phyloP scores from a whole-genome alignment of 2,329 filamentous ascomycete species.

The Trichoderma endophyticum region DNA sequence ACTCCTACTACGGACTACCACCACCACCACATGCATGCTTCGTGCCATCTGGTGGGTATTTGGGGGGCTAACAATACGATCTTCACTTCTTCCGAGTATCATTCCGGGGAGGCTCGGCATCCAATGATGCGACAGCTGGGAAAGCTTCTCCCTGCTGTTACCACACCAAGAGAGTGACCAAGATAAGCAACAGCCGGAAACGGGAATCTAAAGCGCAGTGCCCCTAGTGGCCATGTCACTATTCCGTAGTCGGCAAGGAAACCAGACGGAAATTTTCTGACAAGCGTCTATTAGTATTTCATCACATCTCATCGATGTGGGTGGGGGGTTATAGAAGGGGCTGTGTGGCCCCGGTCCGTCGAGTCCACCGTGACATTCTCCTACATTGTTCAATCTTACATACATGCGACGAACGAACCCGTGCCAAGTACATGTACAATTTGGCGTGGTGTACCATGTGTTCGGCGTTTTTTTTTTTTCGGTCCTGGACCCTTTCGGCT shows the following conservation, averaged over 20 bases:
- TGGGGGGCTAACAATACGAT: background rate
- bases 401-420: conserved; percentile 15
- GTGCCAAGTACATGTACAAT: background rate
- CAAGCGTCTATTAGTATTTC: conserved; percentile 14
- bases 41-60: background rate
- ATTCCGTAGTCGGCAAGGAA: conserved; percentile 12
- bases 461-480: background rate
- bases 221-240: conserved; percentile 9
- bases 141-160: background rate
- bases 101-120: conserved; percentile 8
- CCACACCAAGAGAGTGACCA: background rate
- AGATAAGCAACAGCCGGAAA: conserved; percentile 17
- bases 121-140: conserved; percentile 1
- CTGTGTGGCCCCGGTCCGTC: background rate
- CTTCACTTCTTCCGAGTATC: conserved; percentile 7
- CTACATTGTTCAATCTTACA: conserved; percentile 17
- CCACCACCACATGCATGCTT: background rate
- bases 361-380: conserved; percentile 13
- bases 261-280: conserved; percentile 20
- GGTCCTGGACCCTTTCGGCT: background rate
- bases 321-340: conserved; percentile 9
- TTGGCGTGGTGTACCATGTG: background rate
- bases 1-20: background rate
- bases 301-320: conserved; percentile 17
- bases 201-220: conserved; percentile 11